Base-by-base conservation (phyloP, 345 rosid genomes). In the Euphorbia peplus region DNA sequence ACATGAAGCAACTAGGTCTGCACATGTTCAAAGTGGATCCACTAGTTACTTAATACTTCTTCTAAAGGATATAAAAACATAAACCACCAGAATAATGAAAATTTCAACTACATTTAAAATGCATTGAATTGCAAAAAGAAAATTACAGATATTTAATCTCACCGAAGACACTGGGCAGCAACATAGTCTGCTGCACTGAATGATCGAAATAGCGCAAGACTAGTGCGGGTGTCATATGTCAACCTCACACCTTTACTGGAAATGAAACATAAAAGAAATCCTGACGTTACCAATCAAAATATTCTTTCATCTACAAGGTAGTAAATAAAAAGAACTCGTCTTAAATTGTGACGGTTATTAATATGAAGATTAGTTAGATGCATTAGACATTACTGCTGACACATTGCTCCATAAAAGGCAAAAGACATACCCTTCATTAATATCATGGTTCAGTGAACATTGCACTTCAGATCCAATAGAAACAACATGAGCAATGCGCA, bases 121-220 rank as follows among this genome's bases (percentile, higher is more conserved):
- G 30, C 59, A 21, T 51, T 54, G 53, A 24, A 29, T 52, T 19
- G 1, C 11, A 3, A 44, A 10, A 18, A 60, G 2, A 60, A 46
- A 19, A 42, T 8, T 16, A 15, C n/a, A 18, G 58, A 35, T 29
- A 58, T 72, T 15, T 15, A 51, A 30, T 48, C 70, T 51, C 53
- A 89, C 97, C 97, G 86, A 5, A 91, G 68, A 79, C 90, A 65
- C 63, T 91, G 97, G 28, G 97, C 86, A 71, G 88, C 76, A 64
- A 91, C 82, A 73, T 84, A 91, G 64, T 91, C 96, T 66, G 93
- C 57, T 73, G 89, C 97, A 63, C 83, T 73, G 83, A 91, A 91
- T 53, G 96, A 86, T 71, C 82, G 83, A 77, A 89, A 91, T 44
- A 91, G 70, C 19, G 86, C 90, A 76, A 86, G 57, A 77, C 68